Conservation (phyloP, 352 stramenopile genomes). For the Albugo candida region DNA sequence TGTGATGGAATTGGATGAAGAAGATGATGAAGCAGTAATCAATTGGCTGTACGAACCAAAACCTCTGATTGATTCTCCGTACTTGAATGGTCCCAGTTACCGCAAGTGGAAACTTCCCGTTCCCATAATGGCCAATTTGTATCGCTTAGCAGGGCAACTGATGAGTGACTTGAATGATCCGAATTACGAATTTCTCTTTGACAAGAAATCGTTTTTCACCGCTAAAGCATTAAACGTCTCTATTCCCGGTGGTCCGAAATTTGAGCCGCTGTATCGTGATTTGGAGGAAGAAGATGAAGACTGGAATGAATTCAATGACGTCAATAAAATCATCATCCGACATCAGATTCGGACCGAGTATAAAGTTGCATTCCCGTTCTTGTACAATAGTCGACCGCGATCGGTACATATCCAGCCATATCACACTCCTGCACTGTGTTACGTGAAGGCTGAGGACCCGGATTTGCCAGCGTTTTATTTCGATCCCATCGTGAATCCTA, state of each 20-base stretch:
- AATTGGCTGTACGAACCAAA: conserved; percentile 99
- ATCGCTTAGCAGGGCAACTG: conserved; percentile 91
- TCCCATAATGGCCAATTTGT: conserved; percentile 95
- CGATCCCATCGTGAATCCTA: conserved; percentile 95
- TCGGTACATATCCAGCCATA: conserved; percentile 92
- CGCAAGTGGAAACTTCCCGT: conserved; percentile 93
- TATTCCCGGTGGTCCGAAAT: conserved; percentile 98
- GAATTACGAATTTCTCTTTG: conserved; percentile 88
- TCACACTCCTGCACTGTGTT: conserved; percentile 91
- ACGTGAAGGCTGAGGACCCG: conserved; percentile 92
- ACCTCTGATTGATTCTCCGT: conserved; percentile 76
- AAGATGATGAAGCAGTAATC: conserved; percentile 87
- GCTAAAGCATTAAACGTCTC: conserved; percentile 99
- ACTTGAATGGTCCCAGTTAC: conserved; percentile 97
- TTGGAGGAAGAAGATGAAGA: conserved; percentile 96
- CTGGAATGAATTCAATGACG: conserved; percentile 99
- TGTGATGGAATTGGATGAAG: conserved; percentile 91
- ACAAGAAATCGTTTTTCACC: conserved; percentile 97
- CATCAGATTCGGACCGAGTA: conserved; percentile 99
- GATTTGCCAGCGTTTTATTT: conserved; percentile 95
- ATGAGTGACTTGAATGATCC: conserved; percentile 94
- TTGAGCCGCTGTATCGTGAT: conserved; percentile 98
- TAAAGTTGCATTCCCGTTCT: conserved; percentile 96
- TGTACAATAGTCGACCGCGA: conserved; percentile 97
- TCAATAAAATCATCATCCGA: conserved; percentile 99